Percentiles rank a stretch among this genome's conserved stretches.
phyloP scores from a whole-genome alignment of 768 basidiomycete genomes.

The Ephemerocybe angulata region DNA sequence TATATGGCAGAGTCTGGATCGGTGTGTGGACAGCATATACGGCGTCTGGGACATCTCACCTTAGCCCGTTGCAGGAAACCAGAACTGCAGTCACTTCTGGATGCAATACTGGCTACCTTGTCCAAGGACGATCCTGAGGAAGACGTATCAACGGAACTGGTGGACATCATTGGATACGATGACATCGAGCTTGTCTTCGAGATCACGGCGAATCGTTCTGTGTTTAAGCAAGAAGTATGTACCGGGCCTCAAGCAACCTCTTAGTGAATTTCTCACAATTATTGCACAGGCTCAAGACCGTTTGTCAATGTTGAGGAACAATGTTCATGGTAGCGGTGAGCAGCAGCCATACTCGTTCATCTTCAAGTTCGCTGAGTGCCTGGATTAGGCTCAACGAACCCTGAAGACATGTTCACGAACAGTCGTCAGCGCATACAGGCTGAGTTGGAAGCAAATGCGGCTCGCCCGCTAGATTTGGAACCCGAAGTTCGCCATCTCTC shows the following conservation, averaged over 20 bases:
- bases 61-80: slow-evolving; percentile 13
- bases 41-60: too few relatives aligned
- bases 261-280: background rate
- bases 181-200: slow-evolving; percentile 75
- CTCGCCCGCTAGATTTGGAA: background rate
- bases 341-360: background rate
- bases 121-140: slow-evolving; percentile 55
- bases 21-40: background rate
- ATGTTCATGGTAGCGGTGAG: background rate
- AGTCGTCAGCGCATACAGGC: background rate
- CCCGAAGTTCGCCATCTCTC: background rate
- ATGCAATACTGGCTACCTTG: slow-evolving; percentile 36
- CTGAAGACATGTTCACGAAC: background rate
- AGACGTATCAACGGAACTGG: slow-evolving; percentile 71
- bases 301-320: background rate
- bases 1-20: background rate
- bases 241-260: background rate
- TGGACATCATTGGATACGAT: slow-evolving; percentile 81
- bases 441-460: slow-evolving; percentile 51
- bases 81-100: slow-evolving; percentile 17
- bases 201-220: slow-evolving; percentile 55
- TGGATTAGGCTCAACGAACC: background rate
- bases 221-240: slow-evolving; percentile 48
- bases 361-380: background rate
- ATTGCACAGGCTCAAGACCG: background rate